These are phyloP conservation scores for Mucor velutinosus DNA, from an alignment of 371 early-diverging fungal species.

Conservation along the genomic window DNA sequence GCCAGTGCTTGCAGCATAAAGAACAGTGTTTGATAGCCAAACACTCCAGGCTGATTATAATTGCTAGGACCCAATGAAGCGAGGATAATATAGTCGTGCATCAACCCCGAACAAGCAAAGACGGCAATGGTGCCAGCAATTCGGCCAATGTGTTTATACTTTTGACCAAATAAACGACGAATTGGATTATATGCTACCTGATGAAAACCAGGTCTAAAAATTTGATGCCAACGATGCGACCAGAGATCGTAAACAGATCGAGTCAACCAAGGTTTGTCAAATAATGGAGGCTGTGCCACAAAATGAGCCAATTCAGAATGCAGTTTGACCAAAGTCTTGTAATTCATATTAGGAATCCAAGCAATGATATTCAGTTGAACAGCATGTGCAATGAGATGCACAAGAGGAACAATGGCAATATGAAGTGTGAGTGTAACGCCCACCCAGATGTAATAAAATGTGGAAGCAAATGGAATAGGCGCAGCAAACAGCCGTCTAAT, in stretches of 20 bases:
- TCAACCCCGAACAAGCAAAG: conserved; percentile 33
- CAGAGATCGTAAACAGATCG: conserved; percentile 34
- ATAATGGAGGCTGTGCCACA: conserved; percentile 27
- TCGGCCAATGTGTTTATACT: conserved; percentile 10
- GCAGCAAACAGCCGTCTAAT: background rate
- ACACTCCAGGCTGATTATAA: conserved; percentile 13
- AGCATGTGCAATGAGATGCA: conserved; percentile 18
- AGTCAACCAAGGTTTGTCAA: conserved; percentile 32
- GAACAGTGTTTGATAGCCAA: conserved; percentile 31
- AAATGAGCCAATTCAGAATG: conserved; percentile 15
- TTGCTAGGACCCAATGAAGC: conserved; percentile 25
- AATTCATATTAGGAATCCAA: conserved; percentile 5
- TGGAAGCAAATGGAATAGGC: background rate
- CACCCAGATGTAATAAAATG: conserved; percentile 22
- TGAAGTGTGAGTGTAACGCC: conserved; percentile 31
- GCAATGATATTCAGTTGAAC: conserved; percentile 7
- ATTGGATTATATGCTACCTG: conserved; percentile 29
- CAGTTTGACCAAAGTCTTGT: background rate
- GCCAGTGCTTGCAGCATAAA: conserved; percentile 36
- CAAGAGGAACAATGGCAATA: conserved; percentile 22
- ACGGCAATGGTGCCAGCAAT: conserved; percentile 28
- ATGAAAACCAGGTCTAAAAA: conserved; percentile 35
- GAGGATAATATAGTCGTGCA: conserved; percentile 45
- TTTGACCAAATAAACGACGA: conserved; percentile 17
- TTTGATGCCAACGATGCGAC: conserved; percentile 42